These are phyloP conservation scores for Phytopythium ostracodes DNA, from an alignment of 352 stramenopile species.

Conservation along the genomic window DNA sequence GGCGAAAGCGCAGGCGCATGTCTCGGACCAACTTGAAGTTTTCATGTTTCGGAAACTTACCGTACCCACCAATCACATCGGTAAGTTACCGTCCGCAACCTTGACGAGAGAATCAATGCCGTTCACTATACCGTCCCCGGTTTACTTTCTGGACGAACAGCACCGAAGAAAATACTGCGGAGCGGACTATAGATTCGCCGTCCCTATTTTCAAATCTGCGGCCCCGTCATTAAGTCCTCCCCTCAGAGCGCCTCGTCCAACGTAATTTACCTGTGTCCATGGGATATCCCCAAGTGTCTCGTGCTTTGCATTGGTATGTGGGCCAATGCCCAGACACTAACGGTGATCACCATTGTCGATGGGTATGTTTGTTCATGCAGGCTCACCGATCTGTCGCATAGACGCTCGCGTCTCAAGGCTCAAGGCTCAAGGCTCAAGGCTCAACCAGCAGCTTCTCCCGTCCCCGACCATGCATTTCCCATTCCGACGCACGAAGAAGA, in stretches of 20 bases:
- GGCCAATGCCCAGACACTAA: background rate
- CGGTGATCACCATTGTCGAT: background rate
- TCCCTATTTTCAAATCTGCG: background rate
- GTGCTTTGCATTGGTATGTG: background rate
- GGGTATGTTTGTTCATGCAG: background rate
- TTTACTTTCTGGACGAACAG: no score
- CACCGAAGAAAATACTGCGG: background rate
- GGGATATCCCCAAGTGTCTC: background rate
- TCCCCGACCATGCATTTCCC: conserved; percentile 16
- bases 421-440: background rate
- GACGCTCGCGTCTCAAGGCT: conserved; percentile 1
- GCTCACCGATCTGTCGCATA: background rate
- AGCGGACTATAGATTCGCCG: no score
- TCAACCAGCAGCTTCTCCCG: background rate
- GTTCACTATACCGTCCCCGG: no score
- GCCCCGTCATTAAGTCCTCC: no score
- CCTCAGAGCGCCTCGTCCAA: no score
- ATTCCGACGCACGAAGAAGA: conserved; percentile 16
- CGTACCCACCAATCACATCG: no score
- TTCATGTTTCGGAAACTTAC: no score
- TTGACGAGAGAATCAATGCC: background rate
- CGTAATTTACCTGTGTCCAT: background rate
- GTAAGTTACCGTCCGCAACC: no score
- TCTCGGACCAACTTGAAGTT: conserved; percentile 3
- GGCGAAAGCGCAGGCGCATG: background rate